Evolutionary conservation across 2,329 filamentous ascomycete genomes (phyloP), one percentile per base, ranked within the genome.

Genomic region (Calonectria ilicicola): DNA sequence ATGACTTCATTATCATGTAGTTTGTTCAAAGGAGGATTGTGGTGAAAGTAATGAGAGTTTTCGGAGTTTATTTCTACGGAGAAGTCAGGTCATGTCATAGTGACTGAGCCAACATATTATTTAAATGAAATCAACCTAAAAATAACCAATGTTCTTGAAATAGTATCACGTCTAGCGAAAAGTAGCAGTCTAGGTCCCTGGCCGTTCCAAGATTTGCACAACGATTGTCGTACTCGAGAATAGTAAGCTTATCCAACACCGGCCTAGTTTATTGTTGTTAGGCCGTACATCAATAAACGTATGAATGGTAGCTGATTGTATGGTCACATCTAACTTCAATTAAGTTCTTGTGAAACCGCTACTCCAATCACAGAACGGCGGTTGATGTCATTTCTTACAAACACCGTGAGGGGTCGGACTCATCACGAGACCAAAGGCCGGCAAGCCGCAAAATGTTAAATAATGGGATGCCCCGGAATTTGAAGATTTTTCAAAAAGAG

Each of bases 381-480:
- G 29, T 68, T 60, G 69, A 65, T 68, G 69, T 64, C 56, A 68
- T 60, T 67, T 67, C 53, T 63, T 70, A 63, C 63, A 26, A 51
- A 62, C 63, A 53, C 15, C 70, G 67, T 73, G 70, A 73, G 70
- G 70, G 70, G 70, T 73, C 46, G 49, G 26, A 56, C 26, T 17
- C 56, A 56, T 73, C 70, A 73, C 67, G 67, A 58, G 70, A 69
- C 66, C 49, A 51, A 17, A 17, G 21, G 26, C 9, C 9, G 27
- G 17, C 23, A 27, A 14, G 23, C 46, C 21, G 40, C 26, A 27
- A 42, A 42, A 53, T 40, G 35, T 63, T 66, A 69, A 66, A 70
- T 63, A 69, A 60, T 8, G 26, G 12, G 19, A 17, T 29, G 60
- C 58, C 47, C 47, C n/a, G 8, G 9, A 9, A 9, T 44, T 15